These are phyloP conservation scores for Canavalia ensiformis DNA, from an alignment of 306 rosid genomes.

Conservation along the genomic window DNA sequence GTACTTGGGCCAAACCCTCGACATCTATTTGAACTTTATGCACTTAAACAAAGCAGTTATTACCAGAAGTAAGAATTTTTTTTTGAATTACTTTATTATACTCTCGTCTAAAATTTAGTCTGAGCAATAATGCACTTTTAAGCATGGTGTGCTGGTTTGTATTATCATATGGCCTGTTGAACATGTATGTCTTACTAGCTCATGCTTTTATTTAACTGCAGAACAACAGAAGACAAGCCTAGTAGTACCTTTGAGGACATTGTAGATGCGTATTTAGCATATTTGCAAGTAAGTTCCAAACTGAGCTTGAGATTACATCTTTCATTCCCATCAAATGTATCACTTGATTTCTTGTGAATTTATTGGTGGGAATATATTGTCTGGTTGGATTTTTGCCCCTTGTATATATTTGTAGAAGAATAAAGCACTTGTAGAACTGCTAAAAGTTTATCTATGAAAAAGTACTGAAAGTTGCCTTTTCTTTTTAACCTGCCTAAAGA, in stretches of 20 bases:
- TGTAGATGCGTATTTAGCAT: constrained; percentile 89
- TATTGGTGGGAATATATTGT: not conserved
- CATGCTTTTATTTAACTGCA: constrained; percentile 54
- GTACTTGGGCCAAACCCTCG: constrained; percentile 91
- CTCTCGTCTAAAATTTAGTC: constrained; percentile 16
- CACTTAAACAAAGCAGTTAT: constrained; percentile 78
- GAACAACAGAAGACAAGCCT: constrained; percentile 62
- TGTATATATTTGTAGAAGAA: not conserved
- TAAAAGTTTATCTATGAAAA: not conserved
- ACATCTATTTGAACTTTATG: constrained; percentile 90
- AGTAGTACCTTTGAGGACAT: constrained; percentile 80
- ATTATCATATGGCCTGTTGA: not conserved
- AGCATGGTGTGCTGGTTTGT: not conserved
- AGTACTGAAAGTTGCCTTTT: not conserved
- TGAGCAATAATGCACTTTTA: constrained; percentile 32
- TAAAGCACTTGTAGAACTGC: not conserved
- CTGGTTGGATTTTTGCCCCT: not conserved
- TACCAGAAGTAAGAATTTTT: constrained; percentile 70
- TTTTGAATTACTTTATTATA: constrained; percentile 40
- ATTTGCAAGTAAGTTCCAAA: constrained; percentile 85
- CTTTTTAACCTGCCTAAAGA: not conserved
- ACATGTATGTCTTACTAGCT: constrained; percentile 21
- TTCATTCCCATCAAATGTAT: constrained; percentile 33
- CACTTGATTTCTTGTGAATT: constrained; percentile 7
- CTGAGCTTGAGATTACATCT: constrained; percentile 28